Base-by-base conservation (phyloP, 768 basidiomycete genomes). In the Hortiboletus flavorubellus region DNA sequence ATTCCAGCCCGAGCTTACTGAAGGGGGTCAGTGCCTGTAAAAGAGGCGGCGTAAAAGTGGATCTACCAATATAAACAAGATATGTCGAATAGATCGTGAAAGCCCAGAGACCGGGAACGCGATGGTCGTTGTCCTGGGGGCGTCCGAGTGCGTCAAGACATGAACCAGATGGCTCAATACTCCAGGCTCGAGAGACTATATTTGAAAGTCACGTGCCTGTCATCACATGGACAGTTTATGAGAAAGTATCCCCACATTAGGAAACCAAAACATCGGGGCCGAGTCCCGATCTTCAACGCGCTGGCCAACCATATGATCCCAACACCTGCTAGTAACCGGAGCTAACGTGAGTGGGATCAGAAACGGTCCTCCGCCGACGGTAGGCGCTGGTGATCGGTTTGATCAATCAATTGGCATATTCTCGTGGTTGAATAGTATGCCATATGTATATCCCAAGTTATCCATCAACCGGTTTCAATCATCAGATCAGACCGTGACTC, bases 11-110 rank as follows among this genome's bases (percentile, higher is more conserved):
- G 42, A 40, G 45, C 26, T 26, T 26, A 26, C 26, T 26, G 26
- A 26, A 5, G 26, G 26, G 26, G 26, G 26, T 5, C 55, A 54
- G 35, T 33, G 52, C 55, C 41, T 37, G 55, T 33, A 41, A 35
- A 41, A 26, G 26, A 26, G 26, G 26, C 26, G 40, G 23, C 14
- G 55, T 35, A 60, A 53, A 49, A 50, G 58, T 48, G 26, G 54
- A 59, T 51, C 49, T 41, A 38, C 41, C 45, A 56, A 49, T 68
- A 68, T 66, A 53, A 54, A 56, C 67, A 67, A 68, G 59, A 61
- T 64, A 42, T 53, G 16, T 37, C 16, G 51, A 51, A 42, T 50
- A 54, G 45, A 53, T 52, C 55, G 55, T 58, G 31, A 38, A 46
- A 30, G 44, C 49, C 57, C 55, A 41, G 6, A 41, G 46, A 56